Base-by-base conservation (phyloP, 441 rosid genomes). In the Pelargonium fulgidum region DNA sequence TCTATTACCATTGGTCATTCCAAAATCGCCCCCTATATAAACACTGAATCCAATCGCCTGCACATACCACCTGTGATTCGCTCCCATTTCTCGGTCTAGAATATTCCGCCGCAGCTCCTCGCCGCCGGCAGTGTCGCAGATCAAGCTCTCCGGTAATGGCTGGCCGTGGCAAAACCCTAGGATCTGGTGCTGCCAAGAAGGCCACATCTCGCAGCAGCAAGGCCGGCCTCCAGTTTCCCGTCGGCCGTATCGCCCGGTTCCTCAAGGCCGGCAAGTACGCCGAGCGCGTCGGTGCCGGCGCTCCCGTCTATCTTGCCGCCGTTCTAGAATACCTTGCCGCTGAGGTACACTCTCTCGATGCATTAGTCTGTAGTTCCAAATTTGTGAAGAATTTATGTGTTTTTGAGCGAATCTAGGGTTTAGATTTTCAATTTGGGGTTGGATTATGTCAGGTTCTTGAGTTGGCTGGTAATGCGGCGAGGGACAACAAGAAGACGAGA, bases 191-290 rank as follows among this genome's bases (percentile, higher is more conserved):
- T 12, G 19, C 91, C 14, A 92, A 90, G 85, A 92, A 92, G 88
- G 93, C 98, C 0, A 90, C 90, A 2, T 92, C 97, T 19, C 85
- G 98, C 72, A 92, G 98, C 71, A 92, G 97, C 81, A 92, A 92
- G 79, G 98, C 97, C 2, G 98, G 97, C 3, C 86, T 90, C 70
- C 97, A 92, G 80, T 92, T 90, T 8, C 97, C 98, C 1, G 97
- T 92, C 0, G 98, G 98, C 71, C 97, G 93, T 84, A 90, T 90
- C 54, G 98, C 96, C 22, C 82, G 98, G 7, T 92, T 92, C 80
- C 85, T 92, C 62, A 92, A 92, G 83, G 98, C 96, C 64, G 98
- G 98, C 7, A 92, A 92, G 80, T 92, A 92, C 66, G 98, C 98
- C 41, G 98, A 90, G 66, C 96, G 98, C 7, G 97, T 92, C 4